Evolutionary conservation across 805 yeast genomes (phyloP), one percentile per base, ranked within the genome.

Genomic region (Jamesozyma hellenica): DNA sequence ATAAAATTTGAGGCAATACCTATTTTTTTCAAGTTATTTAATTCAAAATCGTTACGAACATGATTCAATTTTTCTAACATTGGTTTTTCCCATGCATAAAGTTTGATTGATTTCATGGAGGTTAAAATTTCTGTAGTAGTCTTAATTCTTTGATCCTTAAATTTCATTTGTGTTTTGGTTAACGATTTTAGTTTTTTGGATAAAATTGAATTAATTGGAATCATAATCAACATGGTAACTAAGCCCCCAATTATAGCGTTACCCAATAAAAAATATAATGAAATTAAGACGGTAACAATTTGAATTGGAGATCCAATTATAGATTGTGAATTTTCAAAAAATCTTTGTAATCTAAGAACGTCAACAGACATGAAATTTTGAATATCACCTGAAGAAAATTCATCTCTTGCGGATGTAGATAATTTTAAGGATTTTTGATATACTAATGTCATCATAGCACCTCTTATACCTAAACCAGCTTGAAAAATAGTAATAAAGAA

Each of bases 351-450:
- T 45, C 82, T 67, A 35, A 65, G 63, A 11, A 82, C 77, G 63
- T 86, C 96, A 26, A 82, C 88, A 15, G 92, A 74, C 68, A 83
- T 72, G 52, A 80, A 67, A 51, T 83, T 85, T 47, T 85, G 71
- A 38, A 86, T 82, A 47, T 84, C 94, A 48, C 95, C 94, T 2
- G 88, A 72, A 2, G 85, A 63, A 47, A 72, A 65, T 14, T 70
- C 67, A 26, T 69, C 68, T 44, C 79, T 71, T 7, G 86, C 75
- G 35, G 76, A 78, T 7, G 76, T 71, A 2, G 94, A 77, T n/a
- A 87, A 61, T 15, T 58, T 66, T 42, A 87, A 65, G 0, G 92
- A 70, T 58, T 87, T 87, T 34, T 74, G 72, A 56, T 80, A 86
- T 17, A 85, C 64, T 45, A 83, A 56, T n/a, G 80, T 64, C 57